Base-by-base conservation (phyloP, 75 land plant genomes). In the Sequoiadendron giganteum region DNA sequence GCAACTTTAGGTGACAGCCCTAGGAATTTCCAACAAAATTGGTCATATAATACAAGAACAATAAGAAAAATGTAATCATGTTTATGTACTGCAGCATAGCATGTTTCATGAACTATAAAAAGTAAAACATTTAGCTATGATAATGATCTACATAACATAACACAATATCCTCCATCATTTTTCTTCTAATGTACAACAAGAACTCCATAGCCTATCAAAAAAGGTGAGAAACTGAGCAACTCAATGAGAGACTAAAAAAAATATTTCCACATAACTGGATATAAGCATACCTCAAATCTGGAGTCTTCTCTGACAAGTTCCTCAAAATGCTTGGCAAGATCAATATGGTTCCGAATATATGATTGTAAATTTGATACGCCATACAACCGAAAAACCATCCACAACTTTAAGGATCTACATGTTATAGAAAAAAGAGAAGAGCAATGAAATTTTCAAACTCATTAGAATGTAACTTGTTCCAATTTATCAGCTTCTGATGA, bases 311-410 rank as follows among this genome's bases (percentile, higher is more conserved):
- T 83, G 32, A 96, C 91, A 56, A 96, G 95, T 38, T 89, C 88
- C 93, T 95, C 95, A 93, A 96, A 96, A 54, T 92, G 89, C 81
- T 91, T 91, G 55, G 98, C 97, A 87, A 96, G 86, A 45, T 90
- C 73, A 68, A 95, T 90, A 61, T 94, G 95, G 61, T 93, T 93
- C 88, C 98, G 86, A 83, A 96, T 95, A 88, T 95, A 94, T 38
- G 80, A 70, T 88, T 91, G 95, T 72, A 96, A 88, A 40, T 94
- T 93, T 87, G 96, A 93, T 83, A 90, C 55, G 40, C 98, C 98
- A 92, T 96, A 95, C 15, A 96, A 86, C 34, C 98, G 91, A 87
- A 96, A 87, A 14, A 96, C 97, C 95, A 96, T 91, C 96, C 95
- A 96, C 54, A 96, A 86, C 88, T 95, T 96, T 75, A 96, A 77